Evolutionary conservation across 257 asterid species (phyloP).

Genomic region (Fraxinus americana): DNA sequence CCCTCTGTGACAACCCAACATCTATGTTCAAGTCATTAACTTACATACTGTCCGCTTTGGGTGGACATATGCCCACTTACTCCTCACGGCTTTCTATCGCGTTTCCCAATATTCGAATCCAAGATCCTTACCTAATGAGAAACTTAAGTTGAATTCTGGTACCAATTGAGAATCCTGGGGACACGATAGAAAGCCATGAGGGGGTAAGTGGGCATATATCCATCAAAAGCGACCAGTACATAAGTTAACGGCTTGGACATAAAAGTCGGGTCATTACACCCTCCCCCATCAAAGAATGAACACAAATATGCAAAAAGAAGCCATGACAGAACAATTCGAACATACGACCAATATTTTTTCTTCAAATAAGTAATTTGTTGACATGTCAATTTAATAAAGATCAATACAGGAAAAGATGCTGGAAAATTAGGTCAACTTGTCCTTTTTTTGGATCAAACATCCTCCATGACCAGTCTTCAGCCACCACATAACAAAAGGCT

Average conservation of each 20-base stretch:
- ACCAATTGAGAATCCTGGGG: too few relatives aligned
- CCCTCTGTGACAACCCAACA: background rate
- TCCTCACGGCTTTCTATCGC: too few relatives aligned
- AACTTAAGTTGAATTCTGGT: too few relatives aligned
- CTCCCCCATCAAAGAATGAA: slow-evolving; percentile 19
- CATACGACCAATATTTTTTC: background rate
- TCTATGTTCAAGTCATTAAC: too few relatives aligned
- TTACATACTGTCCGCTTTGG: too few relatives aligned
- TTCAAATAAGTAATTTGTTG: slow-evolving; percentile 5
- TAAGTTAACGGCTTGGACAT: too few relatives aligned
- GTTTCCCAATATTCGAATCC: too few relatives aligned
- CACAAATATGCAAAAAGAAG: slow-evolving; percentile 17
- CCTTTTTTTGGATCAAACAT: background rate
- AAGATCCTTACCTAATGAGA: too few relatives aligned
- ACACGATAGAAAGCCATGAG: too few relatives aligned
- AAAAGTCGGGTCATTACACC: background rate
- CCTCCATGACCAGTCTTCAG: slow-evolving; percentile 16
- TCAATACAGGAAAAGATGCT: slow-evolving; percentile 5
- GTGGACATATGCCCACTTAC: too few relatives aligned
- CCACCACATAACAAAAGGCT: slow-evolving; percentile 10
- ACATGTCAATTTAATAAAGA: slow-evolving; percentile 15
- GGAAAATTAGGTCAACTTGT: slow-evolving; percentile 15
- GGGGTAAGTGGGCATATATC: too few relatives aligned
- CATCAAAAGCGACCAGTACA: too few relatives aligned
- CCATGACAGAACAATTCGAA: slow-evolving; percentile 14